Conservation (phyloP, 306 rosid species). For the Fragaria iinumae region DNA sequence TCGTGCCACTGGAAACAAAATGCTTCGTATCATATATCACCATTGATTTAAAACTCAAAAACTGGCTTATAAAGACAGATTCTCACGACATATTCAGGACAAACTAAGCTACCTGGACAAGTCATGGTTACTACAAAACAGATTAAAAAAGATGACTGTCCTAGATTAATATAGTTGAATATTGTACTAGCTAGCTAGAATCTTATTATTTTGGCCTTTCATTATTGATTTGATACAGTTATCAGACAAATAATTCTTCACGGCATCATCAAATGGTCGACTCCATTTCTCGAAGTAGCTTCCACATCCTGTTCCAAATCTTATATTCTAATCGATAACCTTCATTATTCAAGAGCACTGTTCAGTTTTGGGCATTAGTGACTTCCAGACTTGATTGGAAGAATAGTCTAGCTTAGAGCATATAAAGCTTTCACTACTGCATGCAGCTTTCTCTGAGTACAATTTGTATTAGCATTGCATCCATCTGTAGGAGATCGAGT, state of each 20-base stretch:
- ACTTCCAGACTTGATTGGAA: not conserved
- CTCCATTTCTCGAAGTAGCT: conserved; percentile 8
- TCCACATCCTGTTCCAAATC: not conserved
- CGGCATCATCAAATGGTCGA: conserved; percentile 13
- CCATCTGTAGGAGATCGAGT: too few relatives aligned
- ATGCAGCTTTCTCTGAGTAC: not conserved
- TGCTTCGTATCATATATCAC: not conserved
- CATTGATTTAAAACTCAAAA: not conserved
- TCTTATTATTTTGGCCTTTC: not conserved
- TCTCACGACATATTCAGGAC: conserved; percentile 1
- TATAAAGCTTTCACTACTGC: not conserved
- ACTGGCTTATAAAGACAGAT: too few relatives aligned
- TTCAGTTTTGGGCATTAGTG: not conserved
- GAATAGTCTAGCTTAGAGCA: not conserved
- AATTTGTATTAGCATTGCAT: not conserved
- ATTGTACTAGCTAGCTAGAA: not conserved
- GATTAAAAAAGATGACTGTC: not conserved
- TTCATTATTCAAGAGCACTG: not conserved
- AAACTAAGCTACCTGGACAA: not conserved
- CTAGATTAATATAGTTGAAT: not conserved
- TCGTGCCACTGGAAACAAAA: conserved; percentile 10
- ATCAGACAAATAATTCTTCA: not conserved
- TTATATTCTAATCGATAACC: not conserved
- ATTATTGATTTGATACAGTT: not conserved
- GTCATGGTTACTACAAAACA: not conserved